Conservation (phyloP, 805 yeast genomes). For the Pichia pseudocactophila region DNA sequence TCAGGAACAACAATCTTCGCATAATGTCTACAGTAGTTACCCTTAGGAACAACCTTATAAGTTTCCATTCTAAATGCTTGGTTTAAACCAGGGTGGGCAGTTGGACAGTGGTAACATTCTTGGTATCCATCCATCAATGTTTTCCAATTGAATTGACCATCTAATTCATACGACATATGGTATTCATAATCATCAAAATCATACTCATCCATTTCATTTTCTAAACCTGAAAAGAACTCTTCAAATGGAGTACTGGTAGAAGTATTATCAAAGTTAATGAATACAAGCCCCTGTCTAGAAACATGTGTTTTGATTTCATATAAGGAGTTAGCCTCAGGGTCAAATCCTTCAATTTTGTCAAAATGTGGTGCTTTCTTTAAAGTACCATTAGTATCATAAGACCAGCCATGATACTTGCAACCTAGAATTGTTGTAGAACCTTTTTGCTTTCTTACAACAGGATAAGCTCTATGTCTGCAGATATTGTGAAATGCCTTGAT, state of each 20-base stretch:
- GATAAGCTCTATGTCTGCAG: conserved; percentile 59
- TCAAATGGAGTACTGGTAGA: conserved; percentile 39
- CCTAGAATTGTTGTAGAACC: conserved; percentile 53
- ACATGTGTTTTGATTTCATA: conserved; percentile 46
- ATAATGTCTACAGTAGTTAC: conserved; percentile 52
- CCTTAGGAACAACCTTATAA: conserved; percentile 53
- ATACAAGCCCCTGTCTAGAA: conserved; percentile 48
- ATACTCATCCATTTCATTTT: conserved; percentile 44
- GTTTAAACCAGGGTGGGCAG: conserved; percentile 54
- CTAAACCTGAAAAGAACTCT: conserved; percentile 43
- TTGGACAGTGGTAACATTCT: conserved; percentile 62
- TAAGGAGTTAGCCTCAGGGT: conserved; percentile 45
- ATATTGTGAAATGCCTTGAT: conserved; percentile 56
- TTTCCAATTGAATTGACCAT: conserved; percentile 59
- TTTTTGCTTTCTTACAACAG: conserved; percentile 48
- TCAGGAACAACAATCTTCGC: conserved; percentile 40
- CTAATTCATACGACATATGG: conserved; percentile 56
- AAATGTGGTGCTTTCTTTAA: conserved; percentile 56
- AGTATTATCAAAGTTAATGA: conserved; percentile 43
- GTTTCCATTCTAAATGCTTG: conserved; percentile 55
- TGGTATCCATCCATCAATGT: conserved; percentile 62
- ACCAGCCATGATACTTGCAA: conserved; percentile 60
- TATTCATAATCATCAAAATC: conserved; percentile 55
- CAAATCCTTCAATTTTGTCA: conserved; percentile 49
- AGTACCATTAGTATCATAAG: conserved; percentile 51